Conservation (phyloP, 2,329 filamentous ascomycete genomes). For the Aspergillus sp. region DNA sequence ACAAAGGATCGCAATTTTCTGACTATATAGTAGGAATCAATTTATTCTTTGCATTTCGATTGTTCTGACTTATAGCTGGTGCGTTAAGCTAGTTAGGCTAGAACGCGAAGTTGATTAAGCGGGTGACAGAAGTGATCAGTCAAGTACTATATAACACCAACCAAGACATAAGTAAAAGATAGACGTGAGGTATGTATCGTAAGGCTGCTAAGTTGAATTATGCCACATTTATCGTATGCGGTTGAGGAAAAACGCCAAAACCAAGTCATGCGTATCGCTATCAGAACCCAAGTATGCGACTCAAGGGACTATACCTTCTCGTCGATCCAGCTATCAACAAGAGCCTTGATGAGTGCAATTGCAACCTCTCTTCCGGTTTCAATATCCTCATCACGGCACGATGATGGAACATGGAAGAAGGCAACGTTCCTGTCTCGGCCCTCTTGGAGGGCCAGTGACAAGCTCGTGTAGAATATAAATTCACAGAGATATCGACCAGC, state of each 20-base stretch:
- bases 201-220: background rate
- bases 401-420: constrained; percentile 72
- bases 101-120: too few species aligned
- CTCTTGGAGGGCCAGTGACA: constrained; percentile 47
- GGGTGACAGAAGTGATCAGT: background rate
- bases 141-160: background rate
- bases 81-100: too few species aligned
- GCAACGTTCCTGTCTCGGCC: constrained; percentile 50
- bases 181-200: background rate
- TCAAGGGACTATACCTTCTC: constrained; percentile 3
- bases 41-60: too few species aligned
- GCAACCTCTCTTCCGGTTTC: constrained; percentile 41
- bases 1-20: too few species aligned
- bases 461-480: constrained; percentile 72
- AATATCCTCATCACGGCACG: constrained; percentile 50
- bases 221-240: background rate
- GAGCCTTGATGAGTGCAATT: constrained; percentile 43
- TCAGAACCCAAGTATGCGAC: background rate
- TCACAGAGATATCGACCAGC: constrained; percentile 75
- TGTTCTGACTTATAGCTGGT: too few species aligned
- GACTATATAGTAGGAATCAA: too few species aligned
- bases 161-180: background rate
- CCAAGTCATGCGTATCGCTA: background rate
- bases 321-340: constrained; percentile 43
- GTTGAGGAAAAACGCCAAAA: background rate